Evolutionary conservation across 495 filamentous ascomycete species (phyloP).

Genomic region (Aspergillus affinis): DNA sequence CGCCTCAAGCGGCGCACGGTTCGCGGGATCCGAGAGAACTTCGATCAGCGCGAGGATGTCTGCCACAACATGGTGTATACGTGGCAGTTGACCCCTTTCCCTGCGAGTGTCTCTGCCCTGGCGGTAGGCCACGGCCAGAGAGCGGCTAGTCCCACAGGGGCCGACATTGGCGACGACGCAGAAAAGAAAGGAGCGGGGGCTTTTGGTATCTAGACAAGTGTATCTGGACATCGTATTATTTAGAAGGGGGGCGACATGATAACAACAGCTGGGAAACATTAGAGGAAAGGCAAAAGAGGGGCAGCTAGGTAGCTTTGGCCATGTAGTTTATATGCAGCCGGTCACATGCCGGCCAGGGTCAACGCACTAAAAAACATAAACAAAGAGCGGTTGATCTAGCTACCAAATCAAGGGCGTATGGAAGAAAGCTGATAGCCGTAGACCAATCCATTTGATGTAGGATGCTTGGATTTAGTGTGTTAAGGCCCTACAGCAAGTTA

Average conservation of each 20-base stretch:
- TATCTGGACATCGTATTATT: conserved; percentile 3
- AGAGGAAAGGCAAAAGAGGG: too few relatives aligned
- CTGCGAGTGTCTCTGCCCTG: conserved; percentile 11
- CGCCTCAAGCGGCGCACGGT: conserved; percentile 20
- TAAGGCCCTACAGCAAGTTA: too few relatives aligned
- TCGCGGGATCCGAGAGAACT: conserved; percentile 16
- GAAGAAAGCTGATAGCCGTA: too few relatives aligned
- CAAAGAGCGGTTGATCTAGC: too few relatives aligned
- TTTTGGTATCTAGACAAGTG: conserved; percentile 7
- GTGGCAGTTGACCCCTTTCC: background rate
- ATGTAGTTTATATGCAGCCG: too few relatives aligned
- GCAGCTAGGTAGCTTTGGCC: too few relatives aligned
- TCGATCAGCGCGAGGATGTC: conserved; percentile 19
- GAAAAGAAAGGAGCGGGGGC: conserved; percentile 22
- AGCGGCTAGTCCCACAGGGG: conserved; percentile 17
- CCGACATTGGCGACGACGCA: conserved; percentile 22
- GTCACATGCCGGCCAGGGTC: too few relatives aligned
- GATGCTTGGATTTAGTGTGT: too few relatives aligned
- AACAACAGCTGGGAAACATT: background rate
- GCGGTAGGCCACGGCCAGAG: conserved; percentile 23
- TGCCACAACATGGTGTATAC: conserved; percentile 12
- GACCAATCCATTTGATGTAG: too few relatives aligned
- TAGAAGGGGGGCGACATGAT: background rate
- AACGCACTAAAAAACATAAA: too few relatives aligned
- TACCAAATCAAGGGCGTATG: too few relatives aligned